Percentiles rank a stretch among this genome's conserved stretches.
Conservation (phyloP, 2,329 filamentous ascomycete species). For the Penicillium decumbens region DNA sequence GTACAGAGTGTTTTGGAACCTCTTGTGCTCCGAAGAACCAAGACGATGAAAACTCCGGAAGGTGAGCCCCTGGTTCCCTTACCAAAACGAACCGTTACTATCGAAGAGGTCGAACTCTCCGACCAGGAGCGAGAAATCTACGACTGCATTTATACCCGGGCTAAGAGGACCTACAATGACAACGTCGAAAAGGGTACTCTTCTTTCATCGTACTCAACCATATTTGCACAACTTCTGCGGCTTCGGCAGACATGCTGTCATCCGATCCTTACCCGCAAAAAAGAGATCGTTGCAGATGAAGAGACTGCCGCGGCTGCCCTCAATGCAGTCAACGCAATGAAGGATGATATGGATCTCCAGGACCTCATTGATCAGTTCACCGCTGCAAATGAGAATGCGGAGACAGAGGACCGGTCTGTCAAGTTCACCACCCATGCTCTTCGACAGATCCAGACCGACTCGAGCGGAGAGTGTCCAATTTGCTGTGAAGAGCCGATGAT, state of each 20-base stretch:
- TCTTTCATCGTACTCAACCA: slow-evolving; percentile 92
- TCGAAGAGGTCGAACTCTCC: slow-evolving; percentile 82
- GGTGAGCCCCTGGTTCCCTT: slow-evolving; percentile 77
- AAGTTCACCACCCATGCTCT: slow-evolving; percentile 82
- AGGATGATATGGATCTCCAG: slow-evolving; percentile 93
- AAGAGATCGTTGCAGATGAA: slow-evolving; percentile 79
- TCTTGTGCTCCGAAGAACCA: slow-evolving; percentile 88
- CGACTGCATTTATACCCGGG: slow-evolving; percentile 78
- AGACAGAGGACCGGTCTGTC: slow-evolving; percentile 48
- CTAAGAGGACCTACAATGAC: slow-evolving; percentile 75
- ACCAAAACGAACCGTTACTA: slow-evolving; percentile 73
- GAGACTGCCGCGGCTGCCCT: slow-evolving; percentile 72
- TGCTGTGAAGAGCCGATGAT: slow-evolving; percentile 95
- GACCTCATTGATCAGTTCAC: slow-evolving; percentile 81
- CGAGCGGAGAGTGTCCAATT: slow-evolving; percentile 84
- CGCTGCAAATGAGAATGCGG: slow-evolving; percentile 58
- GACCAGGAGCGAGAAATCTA: slow-evolving; percentile 85
- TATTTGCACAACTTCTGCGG: slow-evolving; percentile 92
- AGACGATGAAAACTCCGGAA: slow-evolving; percentile 94
- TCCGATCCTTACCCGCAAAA: slow-evolving; percentile 80
- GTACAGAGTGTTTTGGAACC: slow-evolving; percentile 96
- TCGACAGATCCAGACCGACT: slow-evolving; percentile 84
- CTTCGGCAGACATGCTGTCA: slow-evolving; percentile 93
- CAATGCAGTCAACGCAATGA: slow-evolving; percentile 73
- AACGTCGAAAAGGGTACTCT: slow-evolving; percentile 90